Evolutionary conservation across 1,284 basidiomycete genomes (phyloP).

Genomic region (Salmacisia buchloeana): DNA sequence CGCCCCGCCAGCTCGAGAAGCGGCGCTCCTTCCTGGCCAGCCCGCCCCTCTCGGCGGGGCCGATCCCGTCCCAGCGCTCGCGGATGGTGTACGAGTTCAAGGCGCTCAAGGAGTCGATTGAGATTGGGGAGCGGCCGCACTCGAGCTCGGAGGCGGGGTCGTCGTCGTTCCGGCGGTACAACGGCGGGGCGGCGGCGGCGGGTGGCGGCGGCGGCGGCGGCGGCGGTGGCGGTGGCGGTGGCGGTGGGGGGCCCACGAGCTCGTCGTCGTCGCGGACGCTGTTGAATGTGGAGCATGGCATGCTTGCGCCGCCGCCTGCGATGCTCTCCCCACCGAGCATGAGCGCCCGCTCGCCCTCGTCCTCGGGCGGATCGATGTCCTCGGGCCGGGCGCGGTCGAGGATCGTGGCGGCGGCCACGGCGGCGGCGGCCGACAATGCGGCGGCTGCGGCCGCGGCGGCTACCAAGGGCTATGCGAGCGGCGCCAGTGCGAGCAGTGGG

Average conservation of each 20-base stretch:
- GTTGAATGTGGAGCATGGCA: too few species aligned
- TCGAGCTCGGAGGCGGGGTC: background rate
- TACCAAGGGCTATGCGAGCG: background rate
- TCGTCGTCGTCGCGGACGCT: too few species aligned
- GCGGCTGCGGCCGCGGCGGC: background rate
- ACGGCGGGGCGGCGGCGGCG: background rate
- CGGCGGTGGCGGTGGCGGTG: too few species aligned
- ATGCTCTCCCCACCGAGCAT: too few species aligned
- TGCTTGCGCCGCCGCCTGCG: too few species aligned
- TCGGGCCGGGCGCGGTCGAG: too few species aligned
- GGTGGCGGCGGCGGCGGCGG: background rate
- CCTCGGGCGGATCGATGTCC: too few species aligned
- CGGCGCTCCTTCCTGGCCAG: background rate
- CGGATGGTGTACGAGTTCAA: slow-evolving; percentile 2
- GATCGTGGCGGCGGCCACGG: too few species aligned
- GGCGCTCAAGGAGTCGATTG: slow-evolving; percentile 1
- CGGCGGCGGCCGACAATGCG: background rate
- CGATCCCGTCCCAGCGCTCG: background rate
- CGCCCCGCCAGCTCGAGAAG: background rate
- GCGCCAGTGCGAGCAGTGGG: background rate
- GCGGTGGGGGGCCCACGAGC: too few species aligned
- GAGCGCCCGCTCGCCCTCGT: too few species aligned
- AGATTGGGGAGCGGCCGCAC: background rate
- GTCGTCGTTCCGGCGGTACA: background rate
- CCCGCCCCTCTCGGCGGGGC: background rate